Base-by-base conservation (phyloP, 2,329 filamentous ascomycete genomes). In the Talaromyces sp. region DNA sequence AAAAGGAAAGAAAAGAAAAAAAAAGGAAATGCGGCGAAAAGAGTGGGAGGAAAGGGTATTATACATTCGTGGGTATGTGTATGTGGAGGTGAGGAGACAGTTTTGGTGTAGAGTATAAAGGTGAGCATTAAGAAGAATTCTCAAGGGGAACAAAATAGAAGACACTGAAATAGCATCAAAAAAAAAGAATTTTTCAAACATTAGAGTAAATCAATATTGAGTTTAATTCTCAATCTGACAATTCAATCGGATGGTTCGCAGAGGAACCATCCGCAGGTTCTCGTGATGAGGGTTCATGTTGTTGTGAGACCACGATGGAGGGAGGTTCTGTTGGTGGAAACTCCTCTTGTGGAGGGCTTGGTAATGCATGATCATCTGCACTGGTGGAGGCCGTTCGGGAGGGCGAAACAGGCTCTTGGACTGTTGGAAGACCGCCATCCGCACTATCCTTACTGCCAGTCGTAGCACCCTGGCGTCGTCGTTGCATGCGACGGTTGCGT, bases 391-490 rank as follows among this genome's bases (percentile, higher is more conserved):
- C 67, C 1, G 64, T 62, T 5, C 47, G 54, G 5, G 64, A 56
- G 13, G 68, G 64, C n/a, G 69, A 69, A 17, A 57, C 52, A 27
- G 69, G 66, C 45, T 74, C 72, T 45, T 58, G 64, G 16, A 71
- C 63, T 8, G 69, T 55, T 9, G 68, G 57, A n/a, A 71, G 59
- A 42, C 51, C 57, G 9, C 65, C 66, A 55, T 73, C 70, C 7
- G 62, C 64, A 35, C 68, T 68, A 47, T 74, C 70, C 56, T 73
- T 75, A 56, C 69, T 74, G 27, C 65, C 69, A 46, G 56, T 67
- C 10, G 63, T 65, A 5, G 66, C 58, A 9, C 81, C 79, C 65
- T 84, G 87, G 54, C 88, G 83, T 58, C 89, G 78, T 62, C 90
- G 78, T 27, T 4, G 5, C 57, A 88, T 76, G 63, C 90, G 77